Conservation (phyloP, 1,284 basidiomycete species). For the Ceratobasidium sp. region DNA sequence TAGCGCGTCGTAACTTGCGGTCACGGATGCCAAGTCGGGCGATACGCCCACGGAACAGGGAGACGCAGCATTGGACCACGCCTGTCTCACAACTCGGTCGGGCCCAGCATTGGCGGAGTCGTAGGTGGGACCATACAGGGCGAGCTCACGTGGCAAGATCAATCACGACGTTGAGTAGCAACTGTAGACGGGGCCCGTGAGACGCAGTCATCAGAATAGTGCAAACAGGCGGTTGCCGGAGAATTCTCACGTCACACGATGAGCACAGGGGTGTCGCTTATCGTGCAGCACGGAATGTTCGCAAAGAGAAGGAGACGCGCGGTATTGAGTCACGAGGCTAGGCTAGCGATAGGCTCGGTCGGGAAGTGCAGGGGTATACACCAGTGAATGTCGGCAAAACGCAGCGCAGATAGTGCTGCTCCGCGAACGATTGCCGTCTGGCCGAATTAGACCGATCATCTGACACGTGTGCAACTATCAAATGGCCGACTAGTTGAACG, state of each 20-base stretch:
- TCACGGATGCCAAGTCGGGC: slow-evolving; percentile 13
- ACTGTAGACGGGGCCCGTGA: slow-evolving; percentile 6
- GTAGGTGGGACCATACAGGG: neutral
- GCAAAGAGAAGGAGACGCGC: slow-evolving; percentile 7
- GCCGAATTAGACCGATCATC: slow-evolving; percentile 17
- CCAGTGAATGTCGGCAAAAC: slow-evolving; percentile 4
- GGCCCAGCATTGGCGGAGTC: neutral
- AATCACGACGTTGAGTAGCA: slow-evolving; percentile 12
- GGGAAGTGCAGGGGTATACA: slow-evolving; percentile 10
- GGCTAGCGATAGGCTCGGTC: slow-evolving; percentile 9
- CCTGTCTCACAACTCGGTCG: neutral
- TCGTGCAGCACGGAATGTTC: slow-evolving; percentile 27
- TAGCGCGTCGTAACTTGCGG: slow-evolving; percentile 13
- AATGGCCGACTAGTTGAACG: slow-evolving; percentile 12
- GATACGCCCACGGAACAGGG: neutral
- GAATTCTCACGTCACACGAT: slow-evolving; percentile 37
- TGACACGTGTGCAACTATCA: slow-evolving; percentile 27
- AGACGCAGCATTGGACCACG: neutral
- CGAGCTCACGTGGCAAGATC: slow-evolving; percentile 15
- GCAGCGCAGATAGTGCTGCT: neutral
- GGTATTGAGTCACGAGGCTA: slow-evolving; percentile 33
- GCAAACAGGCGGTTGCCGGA: slow-evolving; percentile 29
- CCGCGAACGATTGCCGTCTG: slow-evolving; percentile 30
- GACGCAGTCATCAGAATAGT: slow-evolving; percentile 19
- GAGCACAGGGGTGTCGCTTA: slow-evolving; percentile 23